phyloP scores from a whole-genome alignment of 2,329 filamentous ascomycete species.

The Ambrosiella beaveri region DNA sequence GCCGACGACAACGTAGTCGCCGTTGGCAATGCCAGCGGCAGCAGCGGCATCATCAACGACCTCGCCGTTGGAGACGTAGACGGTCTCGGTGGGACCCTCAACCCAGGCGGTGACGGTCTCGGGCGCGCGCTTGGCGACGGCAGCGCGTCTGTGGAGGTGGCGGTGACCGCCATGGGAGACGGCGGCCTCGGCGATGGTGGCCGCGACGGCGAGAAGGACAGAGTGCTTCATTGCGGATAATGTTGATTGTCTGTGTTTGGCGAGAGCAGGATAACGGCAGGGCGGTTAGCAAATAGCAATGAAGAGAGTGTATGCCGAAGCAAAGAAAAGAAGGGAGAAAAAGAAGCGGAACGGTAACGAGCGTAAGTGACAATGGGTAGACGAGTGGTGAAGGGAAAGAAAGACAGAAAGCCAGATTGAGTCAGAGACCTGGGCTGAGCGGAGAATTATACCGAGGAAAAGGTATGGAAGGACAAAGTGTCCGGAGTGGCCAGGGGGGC shows the following conservation, averaged over 20 bases:
- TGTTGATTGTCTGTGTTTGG: neutral
- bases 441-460: neutral
- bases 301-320: neutral
- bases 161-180: conserved; percentile 10
- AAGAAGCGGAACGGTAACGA: neutral
- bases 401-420: neutral
- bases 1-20: conserved; percentile 50
- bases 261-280: neutral
- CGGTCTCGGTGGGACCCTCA: conserved; percentile 43
- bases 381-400: neutral
- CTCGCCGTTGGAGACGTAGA: conserved; percentile 49
- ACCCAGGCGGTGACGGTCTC: conserved; percentile 35
- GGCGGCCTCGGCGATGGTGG: conserved; percentile 11
- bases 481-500: neutral
- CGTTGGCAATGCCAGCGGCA: conserved; percentile 51
- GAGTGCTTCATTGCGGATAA: conserved; percentile 11
- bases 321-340: neutral
- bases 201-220: conserved; percentile 9
- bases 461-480: neutral
- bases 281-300: neutral
- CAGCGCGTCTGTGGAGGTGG: conserved; percentile 10
- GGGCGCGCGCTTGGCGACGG: conserved; percentile 27
- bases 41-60: conserved; percentile 46
- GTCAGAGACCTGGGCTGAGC: neutral
- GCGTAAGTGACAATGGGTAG: neutral